Conservation (phyloP, 768 basidiomycete genomes). For the Serendipita sp. region DNA sequence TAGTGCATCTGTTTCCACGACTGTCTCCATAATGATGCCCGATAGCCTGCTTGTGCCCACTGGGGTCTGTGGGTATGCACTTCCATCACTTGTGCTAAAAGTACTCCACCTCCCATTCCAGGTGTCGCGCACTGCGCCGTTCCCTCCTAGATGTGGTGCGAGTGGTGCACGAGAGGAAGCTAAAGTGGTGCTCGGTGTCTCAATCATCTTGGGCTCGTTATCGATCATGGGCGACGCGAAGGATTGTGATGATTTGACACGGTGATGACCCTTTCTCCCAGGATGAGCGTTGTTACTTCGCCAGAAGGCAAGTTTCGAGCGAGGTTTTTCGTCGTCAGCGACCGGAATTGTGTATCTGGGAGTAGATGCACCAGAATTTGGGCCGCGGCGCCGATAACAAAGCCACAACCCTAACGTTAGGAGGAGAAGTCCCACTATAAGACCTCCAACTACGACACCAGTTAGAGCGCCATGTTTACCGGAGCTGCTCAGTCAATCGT, state of each 20-base stretch:
- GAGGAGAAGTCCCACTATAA: neutral
- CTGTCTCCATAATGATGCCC: neutral
- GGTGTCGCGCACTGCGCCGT: neutral
- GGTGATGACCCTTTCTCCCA: neutral
- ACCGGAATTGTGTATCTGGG: neutral
- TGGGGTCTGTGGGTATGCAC: neutral
- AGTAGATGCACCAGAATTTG: neutral
- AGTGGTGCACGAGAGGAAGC: neutral
- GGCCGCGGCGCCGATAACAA: neutral
- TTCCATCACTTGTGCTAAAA: conserved; percentile 3
- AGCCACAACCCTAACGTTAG: neutral
- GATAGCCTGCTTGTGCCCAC: neutral
- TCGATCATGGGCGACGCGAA: conserved; percentile 3
- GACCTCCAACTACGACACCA: neutral
- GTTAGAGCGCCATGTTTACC: neutral
- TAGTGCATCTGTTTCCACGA: neutral
- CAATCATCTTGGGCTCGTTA: conserved; percentile 2
- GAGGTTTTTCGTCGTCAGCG: neutral
- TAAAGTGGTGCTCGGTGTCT: neutral
- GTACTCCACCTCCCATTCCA: conserved; percentile 4
- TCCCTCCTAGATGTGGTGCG: neutral
- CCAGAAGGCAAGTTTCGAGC: neutral
- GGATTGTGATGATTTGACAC: neutral
- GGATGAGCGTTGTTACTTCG: neutral
- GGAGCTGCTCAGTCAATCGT: neutral